These are phyloP conservation scores for Lophium mytilinum DNA, from an alignment of 495 filamentous ascomycete species.

Conservation along the genomic window DNA sequence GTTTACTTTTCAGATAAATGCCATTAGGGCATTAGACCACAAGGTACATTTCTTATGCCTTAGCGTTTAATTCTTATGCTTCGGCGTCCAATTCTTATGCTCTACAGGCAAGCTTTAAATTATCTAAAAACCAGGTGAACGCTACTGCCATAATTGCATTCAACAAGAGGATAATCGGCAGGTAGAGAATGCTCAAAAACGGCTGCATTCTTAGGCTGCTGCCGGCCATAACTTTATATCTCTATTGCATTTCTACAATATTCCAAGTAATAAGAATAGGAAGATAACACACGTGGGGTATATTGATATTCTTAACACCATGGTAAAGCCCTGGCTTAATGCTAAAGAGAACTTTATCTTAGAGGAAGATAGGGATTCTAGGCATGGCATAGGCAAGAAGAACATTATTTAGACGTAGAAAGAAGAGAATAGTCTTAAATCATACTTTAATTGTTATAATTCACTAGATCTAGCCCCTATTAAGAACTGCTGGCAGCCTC, in stretches of 20 bases:
- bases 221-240: too few species aligned
- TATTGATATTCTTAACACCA: conserved; percentile 8
- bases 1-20: not conserved
- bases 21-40: not conserved
- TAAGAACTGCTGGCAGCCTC: conserved; percentile 16
- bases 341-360: conserved; percentile 4
- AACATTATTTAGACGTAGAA: conserved; percentile 12
- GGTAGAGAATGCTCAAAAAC: not conserved
- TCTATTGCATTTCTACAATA: conserved; percentile 7
- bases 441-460: conserved; percentile 12
- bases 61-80: too few species aligned
- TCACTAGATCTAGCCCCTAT: conserved; percentile 12
- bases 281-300: conserved; percentile 12
- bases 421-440: conserved; percentile 2
- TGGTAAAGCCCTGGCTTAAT: conserved; percentile 12
- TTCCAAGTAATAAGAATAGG: conserved; percentile 9
- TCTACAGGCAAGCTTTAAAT: not conserved
- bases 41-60: too few species aligned
- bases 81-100: too few species aligned
- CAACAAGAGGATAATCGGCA: not conserved
- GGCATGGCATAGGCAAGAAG: not conserved
- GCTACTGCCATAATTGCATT: not conserved
- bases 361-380: conserved; percentile 9
- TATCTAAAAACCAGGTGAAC: not conserved
- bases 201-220: not conserved